These are phyloP conservation scores for Agastache rugosa DNA, from an alignment of 257 asterid genomes.

Conservation along the genomic window DNA sequence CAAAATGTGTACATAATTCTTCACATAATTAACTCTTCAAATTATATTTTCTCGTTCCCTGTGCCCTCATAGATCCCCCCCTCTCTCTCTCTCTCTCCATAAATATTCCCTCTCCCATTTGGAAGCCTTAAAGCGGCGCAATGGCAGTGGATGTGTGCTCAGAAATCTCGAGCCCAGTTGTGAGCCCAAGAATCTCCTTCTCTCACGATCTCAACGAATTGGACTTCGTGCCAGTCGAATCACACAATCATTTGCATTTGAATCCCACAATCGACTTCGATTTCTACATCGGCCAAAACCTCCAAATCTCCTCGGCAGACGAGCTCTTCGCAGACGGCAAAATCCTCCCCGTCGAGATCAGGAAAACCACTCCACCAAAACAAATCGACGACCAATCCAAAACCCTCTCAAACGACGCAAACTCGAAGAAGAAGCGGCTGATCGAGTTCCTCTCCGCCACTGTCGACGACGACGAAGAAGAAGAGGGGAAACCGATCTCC, in stretches of 20 bases:
- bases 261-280: slow-evolving; percentile 70
- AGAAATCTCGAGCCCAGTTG: slow-evolving; percentile 49
- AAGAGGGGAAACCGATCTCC: slow-evolving; percentile 32
- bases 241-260: slow-evolving; percentile 41
- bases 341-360: slow-evolving; percentile 72
- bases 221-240: slow-evolving; percentile 51
- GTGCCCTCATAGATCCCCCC: too few relatives aligned
- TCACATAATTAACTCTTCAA: too few relatives aligned
- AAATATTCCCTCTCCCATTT: background rate
- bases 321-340: slow-evolving; percentile 83
- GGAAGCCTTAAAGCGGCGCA: background rate
- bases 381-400: slow-evolving; percentile 32
- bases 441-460: slow-evolving; percentile 63
- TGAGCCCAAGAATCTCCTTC: slow-evolving; percentile 77
- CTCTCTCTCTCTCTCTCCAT: background rate
- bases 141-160: slow-evolving; percentile 79
- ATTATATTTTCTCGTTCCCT: too few relatives aligned
- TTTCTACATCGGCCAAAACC: slow-evolving; percentile 48
- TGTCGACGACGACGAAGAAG: slow-evolving; percentile 45
- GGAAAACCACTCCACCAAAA: slow-evolving; percentile 29
- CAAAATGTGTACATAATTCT: background rate
- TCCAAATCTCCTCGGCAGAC: slow-evolving; percentile 70
- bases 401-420: background rate
- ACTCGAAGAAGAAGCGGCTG: slow-evolving; percentile 55
- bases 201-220: slow-evolving; percentile 69